Evolutionary conservation across 495 filamentous ascomycete genomes (phyloP), one percentile per base, ranked within the genome.

Genomic region (Umbilicaria muhlenbergii): DNA sequence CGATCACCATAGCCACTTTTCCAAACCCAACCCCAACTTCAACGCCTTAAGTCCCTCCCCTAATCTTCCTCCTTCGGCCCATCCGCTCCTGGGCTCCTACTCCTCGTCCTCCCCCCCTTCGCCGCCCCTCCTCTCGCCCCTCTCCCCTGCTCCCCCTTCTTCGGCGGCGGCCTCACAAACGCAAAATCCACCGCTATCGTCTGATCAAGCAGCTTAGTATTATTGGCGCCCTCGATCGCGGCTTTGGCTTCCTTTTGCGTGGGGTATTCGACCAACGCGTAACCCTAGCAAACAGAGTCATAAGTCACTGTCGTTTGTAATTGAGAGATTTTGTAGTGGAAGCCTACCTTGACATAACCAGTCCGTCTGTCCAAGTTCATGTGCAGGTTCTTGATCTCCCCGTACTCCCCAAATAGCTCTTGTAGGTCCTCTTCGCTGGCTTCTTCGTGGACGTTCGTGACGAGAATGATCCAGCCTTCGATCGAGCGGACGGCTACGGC

Each of bases 391-490:
- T 94, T 92, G 57, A 99, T 94, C 63, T 94, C 86, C 47, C 92
- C 92, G 58, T 78, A 94, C 54, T 99, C 92, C 41, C 81, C 86
- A 63, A 99, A 99, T 52, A 83, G 71, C 58, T 99, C 92, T 42
- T 81, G 86, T 24, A 99, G 63, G 48, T 94, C 86, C 63, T 99
- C 92, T 66, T 99, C 92, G 54, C 79, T 85, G 14, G 92, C 86
- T 64, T 99, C 92, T 59, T 96, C 92, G 61, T 99, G 91, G 34
- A 96, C 86, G 60, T 96, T 95, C 15, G 88, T 94, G 47, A 81
- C 87, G 45, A 95, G 80, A 50, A 99, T 71, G 63, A 99, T 96
- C 92, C 92, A 99, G 51, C 92, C 92, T 61, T 99, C 92, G 59
- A 99, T 95, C 48, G 85, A 93, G 60, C 92, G 86, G 41, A 99